Evolutionary conservation across 345 rosid species (phyloP).

Genomic region (Erodium maritimum): DNA sequence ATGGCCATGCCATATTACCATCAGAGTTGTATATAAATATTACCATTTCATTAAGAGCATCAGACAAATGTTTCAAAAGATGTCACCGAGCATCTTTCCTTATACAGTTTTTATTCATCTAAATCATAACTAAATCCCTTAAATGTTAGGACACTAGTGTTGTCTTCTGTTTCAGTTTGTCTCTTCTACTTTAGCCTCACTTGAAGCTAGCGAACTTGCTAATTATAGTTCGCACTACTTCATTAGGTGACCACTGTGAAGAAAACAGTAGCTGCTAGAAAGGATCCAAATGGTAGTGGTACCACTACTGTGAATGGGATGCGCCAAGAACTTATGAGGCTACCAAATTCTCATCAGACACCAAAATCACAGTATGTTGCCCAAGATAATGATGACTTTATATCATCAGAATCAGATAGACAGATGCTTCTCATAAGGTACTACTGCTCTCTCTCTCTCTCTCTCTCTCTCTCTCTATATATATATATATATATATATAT

Average conservation of each 20-base stretch:
- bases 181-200: neutral
- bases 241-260: constrained; percentile 65
- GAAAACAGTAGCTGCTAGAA: constrained; percentile 57
- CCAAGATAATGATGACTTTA: constrained; percentile 59
- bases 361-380: constrained; percentile 43
- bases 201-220: too few relatives aligned
- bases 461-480: constrained; percentile 1
- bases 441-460: constrained; percentile 11
- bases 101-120: too few relatives aligned
- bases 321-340: constrained; percentile 74
- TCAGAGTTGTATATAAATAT: too few relatives aligned
- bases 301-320: constrained; percentile 38
- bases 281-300: constrained; percentile 33
- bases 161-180: too few relatives aligned
- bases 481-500: too few relatives aligned
- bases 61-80: too few relatives aligned
- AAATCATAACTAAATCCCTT: too few relatives aligned
- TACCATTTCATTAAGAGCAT: too few relatives aligned
- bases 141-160: too few relatives aligned
- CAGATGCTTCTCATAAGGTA: constrained; percentile 92
- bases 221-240: constrained; percentile 9
- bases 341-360: constrained; percentile 51
- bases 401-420: constrained; percentile 88
- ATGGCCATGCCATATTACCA: too few relatives aligned
- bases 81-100: too few relatives aligned